Percentiles rank a stretch among this genome's conserved stretches.
Evolutionary conservation across 768 basidiomycete genomes (phyloP).

Genomic region (Nidula microcarpa): DNA sequence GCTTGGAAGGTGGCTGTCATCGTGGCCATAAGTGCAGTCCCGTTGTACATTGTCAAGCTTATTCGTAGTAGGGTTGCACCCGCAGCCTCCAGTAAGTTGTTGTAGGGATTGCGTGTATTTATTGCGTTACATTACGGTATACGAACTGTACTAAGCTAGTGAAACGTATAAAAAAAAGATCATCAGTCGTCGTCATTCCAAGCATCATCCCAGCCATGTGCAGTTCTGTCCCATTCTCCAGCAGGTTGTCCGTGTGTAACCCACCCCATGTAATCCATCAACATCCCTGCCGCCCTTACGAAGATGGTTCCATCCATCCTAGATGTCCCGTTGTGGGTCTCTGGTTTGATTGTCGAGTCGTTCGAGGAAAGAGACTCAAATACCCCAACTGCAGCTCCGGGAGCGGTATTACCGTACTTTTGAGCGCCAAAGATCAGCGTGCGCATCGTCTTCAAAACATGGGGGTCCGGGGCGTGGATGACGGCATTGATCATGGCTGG

Average conservation of each 20-base stretch:
- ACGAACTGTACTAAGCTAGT: no score
- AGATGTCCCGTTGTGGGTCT: background rate
- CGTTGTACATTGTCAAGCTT: slow-evolving; percentile 86
- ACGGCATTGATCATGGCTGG: slow-evolving; percentile 39
- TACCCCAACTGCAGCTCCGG: slow-evolving; percentile 14
- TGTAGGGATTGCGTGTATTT: slow-evolving; percentile 30
- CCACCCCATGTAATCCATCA: background rate
- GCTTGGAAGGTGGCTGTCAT: slow-evolving; percentile 95
- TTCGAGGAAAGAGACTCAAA: slow-evolving; percentile 16
- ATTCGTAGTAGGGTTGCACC: slow-evolving; percentile 86
- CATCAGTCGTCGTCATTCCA: background rate
- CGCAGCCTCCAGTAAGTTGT: slow-evolving; percentile 88
- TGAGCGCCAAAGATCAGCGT: slow-evolving; percentile 45
- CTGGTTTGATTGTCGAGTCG: background rate
- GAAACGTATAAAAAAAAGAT: no score
- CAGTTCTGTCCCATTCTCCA: background rate
- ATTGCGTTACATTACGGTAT: no score
- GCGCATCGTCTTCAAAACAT: slow-evolving; percentile 46
- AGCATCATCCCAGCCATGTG: background rate
- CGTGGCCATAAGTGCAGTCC: slow-evolving; percentile 90
- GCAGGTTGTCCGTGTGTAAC: background rate
- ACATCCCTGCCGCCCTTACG: background rate
- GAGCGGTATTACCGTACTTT: slow-evolving; percentile 37
- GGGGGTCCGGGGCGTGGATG: slow-evolving; percentile 48
- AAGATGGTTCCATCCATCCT: background rate